Evolutionary conservation across 768 basidiomycete genomes (phyloP), one percentile per base, ranked within the genome.

Genomic region (Leucosporidium yakuticum): DNA sequence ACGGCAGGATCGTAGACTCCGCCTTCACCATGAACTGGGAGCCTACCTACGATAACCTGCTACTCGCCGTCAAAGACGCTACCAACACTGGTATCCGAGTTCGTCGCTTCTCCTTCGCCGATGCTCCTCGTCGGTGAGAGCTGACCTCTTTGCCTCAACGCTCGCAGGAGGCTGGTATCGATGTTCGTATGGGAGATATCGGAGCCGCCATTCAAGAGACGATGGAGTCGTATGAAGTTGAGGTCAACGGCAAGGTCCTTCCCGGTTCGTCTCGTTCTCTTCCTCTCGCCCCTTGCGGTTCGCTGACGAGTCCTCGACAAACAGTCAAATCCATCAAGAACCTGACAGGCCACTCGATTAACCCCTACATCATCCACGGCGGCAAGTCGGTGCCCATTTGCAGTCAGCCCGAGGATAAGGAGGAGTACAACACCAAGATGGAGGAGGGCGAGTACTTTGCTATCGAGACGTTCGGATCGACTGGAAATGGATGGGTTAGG

Each of bases 381-480:
- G 78, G 90, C 21, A 99, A 99, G 79, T 90, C 89, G 0, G 87
- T 98, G 2, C 83, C 90, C 47, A 85, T 98, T 55, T 90, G 96
- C 55, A 90, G 88, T 78, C 91, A 88, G 65, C 69, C 69, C 39
- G 78, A 76, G 2, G 67, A 68, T 60, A 64, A 73, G 55, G 70
- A 71, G 1, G 84, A 87, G 39, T 93, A 96, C 77, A 86, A 88
- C 69, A 91, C 89, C 20, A 95, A 91, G 80, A 99, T 99, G 96
- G 96, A 98, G 77, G 96, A 99, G 79, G 96, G 94, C 50, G 96
- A 98, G 76, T 97, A 98, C 77, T 99, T 91, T 78, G 96, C 96
- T 14, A 95, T 99, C 64, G 96, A 99, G 79, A 99, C 96, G 2
- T 99, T 99, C 78, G 96, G 96, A 17, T 90, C 89, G n/a, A 98